Evolutionary conservation across 2,329 filamentous ascomycete species (phyloP), one percentile per base, ranked within the genome.

Genomic region (Penicillium sp.): DNA sequence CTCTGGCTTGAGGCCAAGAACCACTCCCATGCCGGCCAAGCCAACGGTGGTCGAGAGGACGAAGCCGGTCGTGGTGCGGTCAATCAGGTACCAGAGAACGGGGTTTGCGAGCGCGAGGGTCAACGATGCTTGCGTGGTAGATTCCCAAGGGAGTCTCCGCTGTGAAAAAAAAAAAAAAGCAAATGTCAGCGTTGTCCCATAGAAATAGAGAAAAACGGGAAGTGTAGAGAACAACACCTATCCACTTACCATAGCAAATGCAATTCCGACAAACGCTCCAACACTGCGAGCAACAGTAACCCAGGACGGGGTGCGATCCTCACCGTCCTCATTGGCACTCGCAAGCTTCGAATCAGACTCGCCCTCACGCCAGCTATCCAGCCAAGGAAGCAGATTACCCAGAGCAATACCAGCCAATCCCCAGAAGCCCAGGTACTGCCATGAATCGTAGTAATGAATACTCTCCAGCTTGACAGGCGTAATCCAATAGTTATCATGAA

Each of bases 31-130:
- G 8, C 93, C 91, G 1, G 83, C 77, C 27, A 93, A 71, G 1
- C 91, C 89, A 11, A 96, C 87, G 2, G 84, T 78, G 15, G 87
- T 81, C 0, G 91, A 92, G 54, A 97, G 83, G 34, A 94, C 78
- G 65, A 97, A 89, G 5, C 94, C 94, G 0, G 92, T 84, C 64
- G 86, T 87, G 46, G 91, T 94, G 50, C 93, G 90, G 76, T 99
- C 94, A 69, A 99, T 89, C 25, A 97, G 81, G 76, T 96, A 99
- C 94, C 94, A 99, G 19, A 99, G 79, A 10, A 94, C 89, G 1
- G 94, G 93, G 71, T 97, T 97, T 21, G 89, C 91, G 58, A 97
- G 85, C 23, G 92, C 90, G 48, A 99, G 86, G 1, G 92, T 94
- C 27, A 95, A 76, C 1, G 92, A 95, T 21, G 95, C 87, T 75